phyloP scores from a whole-genome alignment of 2,329 filamentous ascomycete species.

The Aspergillus sojae region DNA sequence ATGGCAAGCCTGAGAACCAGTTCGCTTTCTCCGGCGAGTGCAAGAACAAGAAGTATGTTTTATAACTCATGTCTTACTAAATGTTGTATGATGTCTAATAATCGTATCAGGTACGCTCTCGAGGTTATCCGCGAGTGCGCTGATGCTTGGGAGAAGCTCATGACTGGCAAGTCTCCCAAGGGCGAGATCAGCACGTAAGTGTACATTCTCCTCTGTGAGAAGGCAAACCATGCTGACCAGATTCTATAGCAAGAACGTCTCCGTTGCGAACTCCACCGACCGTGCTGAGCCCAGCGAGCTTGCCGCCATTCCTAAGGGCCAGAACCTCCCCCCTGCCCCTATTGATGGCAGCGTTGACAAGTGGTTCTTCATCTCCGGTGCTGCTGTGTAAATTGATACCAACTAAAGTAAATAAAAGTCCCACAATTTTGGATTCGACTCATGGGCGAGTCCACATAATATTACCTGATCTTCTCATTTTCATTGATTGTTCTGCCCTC shows the following conservation, averaged over 20 bases:
- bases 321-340: constrained; percentile 81
- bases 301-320: constrained; percentile 73
- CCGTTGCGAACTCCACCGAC: constrained; percentile 72
- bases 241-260: constrained; percentile 71
- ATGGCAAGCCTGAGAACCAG: constrained; percentile 99
- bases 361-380: constrained; percentile 99
- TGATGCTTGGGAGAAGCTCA: constrained; percentile 95
- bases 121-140: constrained; percentile 94
- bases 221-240: constrained; percentile 14
- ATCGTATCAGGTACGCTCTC: constrained; percentile 72
- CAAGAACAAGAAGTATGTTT: constrained; percentile 92
- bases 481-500: background rate
- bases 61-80: background rate
- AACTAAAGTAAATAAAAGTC: constrained; percentile 34
- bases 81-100: constrained; percentile 16
- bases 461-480: background rate
- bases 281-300: constrained; percentile 71
- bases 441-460: constrained; percentile 12
- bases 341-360: constrained; percentile 98
- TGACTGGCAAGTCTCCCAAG: constrained; percentile 81
- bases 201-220: background rate
- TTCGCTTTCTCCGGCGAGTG: constrained; percentile 99
- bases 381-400: constrained; percentile 66
- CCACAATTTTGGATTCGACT: constrained; percentile 18
- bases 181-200: constrained; percentile 82